phyloP scores from a whole-genome alignment of 2,329 filamentous ascomycete genomes.

The Cytospora piceicola region DNA sequence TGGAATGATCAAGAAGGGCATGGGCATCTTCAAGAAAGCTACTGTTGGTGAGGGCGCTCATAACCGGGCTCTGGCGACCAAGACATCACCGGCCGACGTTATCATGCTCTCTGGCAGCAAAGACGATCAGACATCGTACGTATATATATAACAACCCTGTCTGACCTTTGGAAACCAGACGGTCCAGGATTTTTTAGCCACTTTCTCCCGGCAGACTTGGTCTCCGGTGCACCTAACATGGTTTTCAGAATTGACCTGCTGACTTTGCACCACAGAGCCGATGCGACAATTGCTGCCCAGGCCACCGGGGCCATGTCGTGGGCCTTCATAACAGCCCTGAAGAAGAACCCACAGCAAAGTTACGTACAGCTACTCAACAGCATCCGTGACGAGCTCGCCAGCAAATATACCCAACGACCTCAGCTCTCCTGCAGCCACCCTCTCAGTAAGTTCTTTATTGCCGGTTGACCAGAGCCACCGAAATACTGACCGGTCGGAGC shows the following conservation, averaged over 20 bases:
- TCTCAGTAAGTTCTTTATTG: slow-evolving; percentile 68
- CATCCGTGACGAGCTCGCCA: slow-evolving; percentile 87
- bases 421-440: slow-evolving; percentile 97
- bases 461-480: background rate
- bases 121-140: slow-evolving; percentile 90
- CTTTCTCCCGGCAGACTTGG: slow-evolving; percentile 28
- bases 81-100: slow-evolving; percentile 93
- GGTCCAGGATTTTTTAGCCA: slow-evolving; percentile 27
- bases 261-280: slow-evolving; percentile 63
- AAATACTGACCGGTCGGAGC: slow-evolving; percentile 29
- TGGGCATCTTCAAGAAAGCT: slow-evolving; percentile 88
- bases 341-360: slow-evolving; percentile 97
- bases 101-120: slow-evolving; percentile 98
- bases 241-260: background rate
- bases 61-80: slow-evolving; percentile 79
- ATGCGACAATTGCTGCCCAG: slow-evolving; percentile 87
- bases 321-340: slow-evolving; percentile 90
- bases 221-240: slow-evolving; percentile 29
- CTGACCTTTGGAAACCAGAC: slow-evolving; percentile 1
- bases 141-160: slow-evolving; percentile 41
- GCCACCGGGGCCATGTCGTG: slow-evolving; percentile 98
- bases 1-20: slow-evolving; percentile 78
- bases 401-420: slow-evolving; percentile 91
- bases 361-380: slow-evolving; percentile 96
- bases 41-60: slow-evolving; percentile 80